Base-by-base conservation (phyloP, 139 green algal genomes). In the Ostreobium quekettii region DNA sequence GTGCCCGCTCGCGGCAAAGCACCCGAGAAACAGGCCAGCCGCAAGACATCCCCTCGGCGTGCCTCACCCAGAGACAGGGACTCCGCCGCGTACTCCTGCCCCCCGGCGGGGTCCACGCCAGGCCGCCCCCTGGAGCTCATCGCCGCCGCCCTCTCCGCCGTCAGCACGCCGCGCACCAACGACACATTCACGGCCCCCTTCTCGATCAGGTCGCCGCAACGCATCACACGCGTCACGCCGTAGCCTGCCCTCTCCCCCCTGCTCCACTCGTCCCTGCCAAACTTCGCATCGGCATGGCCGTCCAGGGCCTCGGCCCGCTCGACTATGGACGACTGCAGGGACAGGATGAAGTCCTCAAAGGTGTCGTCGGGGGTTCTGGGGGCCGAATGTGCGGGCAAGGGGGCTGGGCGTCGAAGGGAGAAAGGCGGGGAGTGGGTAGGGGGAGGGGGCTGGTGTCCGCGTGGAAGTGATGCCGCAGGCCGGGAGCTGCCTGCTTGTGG, bases 141-240 rank as follows among this genome's bases (percentile, higher is more conserved):
- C 1, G 84, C 70, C 26, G 68, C 30, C 0, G 91, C 89, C 0
- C 89, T 76, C 37, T 79, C 72, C 22, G 83, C 49, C 1, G 84
- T 82, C 22, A 96, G 80, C 6, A 58, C 75, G 1, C 90, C 91
- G 0, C 76, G 66, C 1, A 97, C 75, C 0, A 95, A 71, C 7
- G 67, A 86, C 6, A 91, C 81, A 78, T 95, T 96, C 38, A 80
- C 83, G 5, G 89, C 89, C 22, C 82, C 89, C 77, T 99, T 99
- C 72, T 99, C 93, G 28, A 98, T 74, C 29, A 97, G 33, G 22
- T 71, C 19, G 0, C 93, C 93, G 38, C 81, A 87, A 73, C 97
- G 85, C n/a, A 99, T 74, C 26, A 97, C 93, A 29, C 83, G 82
- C 0, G 93, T 99, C 64, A 95, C 86, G 63, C 93, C 93, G 66